Evolutionary conservation across 192 early-diverging fungal genomes (phyloP).

Genomic region (Entomortierella chlamydospora): DNA sequence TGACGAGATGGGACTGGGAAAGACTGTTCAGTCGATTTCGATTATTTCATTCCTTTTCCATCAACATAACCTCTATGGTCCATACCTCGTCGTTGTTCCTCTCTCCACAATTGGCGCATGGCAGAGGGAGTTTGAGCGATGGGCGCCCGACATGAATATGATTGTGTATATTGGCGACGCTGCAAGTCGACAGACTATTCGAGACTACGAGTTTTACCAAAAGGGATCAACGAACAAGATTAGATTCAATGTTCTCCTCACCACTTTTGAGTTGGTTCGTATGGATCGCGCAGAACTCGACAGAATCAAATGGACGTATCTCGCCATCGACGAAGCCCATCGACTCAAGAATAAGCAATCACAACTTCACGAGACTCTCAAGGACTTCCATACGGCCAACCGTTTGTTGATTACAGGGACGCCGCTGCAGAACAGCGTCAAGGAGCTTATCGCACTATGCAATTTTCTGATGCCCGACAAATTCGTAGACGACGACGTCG

Average conservation of each 20-base stretch:
- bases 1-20: constrained; percentile 96
- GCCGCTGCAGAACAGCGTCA: constrained; percentile 97
- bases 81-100: constrained; percentile 96
- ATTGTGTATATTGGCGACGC: constrained; percentile 91
- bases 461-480: constrained; percentile 95
- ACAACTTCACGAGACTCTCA: constrained; percentile 92
- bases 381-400: constrained; percentile 88
- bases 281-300: constrained; percentile 89
- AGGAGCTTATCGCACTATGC: constrained; percentile 91
- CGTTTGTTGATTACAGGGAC: constrained; percentile 98
- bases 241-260: constrained; percentile 94
- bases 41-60: constrained; percentile 93
- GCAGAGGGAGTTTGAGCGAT: constrained; percentile 95
- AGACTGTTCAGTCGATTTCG: constrained; percentile 97
- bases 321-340: constrained; percentile 98
- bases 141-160: constrained; percentile 95
- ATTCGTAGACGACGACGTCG: constrained; percentile 85
- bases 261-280: constrained; percentile 95
- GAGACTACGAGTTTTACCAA: constrained; percentile 94
- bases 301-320: constrained; percentile 89
- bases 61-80: constrained; percentile 86
- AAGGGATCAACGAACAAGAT: constrained; percentile 62
- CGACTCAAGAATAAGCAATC: constrained; percentile 96
- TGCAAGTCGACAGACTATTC: constrained; percentile 83
- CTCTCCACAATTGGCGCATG: constrained; percentile 95